These are phyloP conservation scores for Yamadazyma songkhlaensis DNA, from an alignment of 1,139 yeast species.

Conservation along the genomic window DNA sequence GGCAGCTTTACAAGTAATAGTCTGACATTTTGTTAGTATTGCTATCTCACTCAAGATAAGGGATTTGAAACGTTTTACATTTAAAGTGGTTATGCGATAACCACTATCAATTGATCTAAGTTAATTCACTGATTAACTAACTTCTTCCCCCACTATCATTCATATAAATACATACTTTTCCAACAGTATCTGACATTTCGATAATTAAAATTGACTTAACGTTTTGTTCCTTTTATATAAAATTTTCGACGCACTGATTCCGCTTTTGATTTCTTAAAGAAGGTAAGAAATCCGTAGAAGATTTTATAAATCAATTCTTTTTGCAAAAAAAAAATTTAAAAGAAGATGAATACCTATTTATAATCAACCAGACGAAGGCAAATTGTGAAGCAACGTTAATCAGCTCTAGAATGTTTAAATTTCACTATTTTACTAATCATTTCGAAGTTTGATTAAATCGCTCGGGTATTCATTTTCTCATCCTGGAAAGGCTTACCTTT, in stretches of 20 bases:
- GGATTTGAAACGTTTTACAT: background rate
- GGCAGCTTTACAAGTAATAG: slow-evolving; percentile 91
- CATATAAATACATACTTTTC: slow-evolving; percentile 28
- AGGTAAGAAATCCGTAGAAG: background rate
- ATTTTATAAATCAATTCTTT: too few relatives aligned
- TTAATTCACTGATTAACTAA: too few relatives aligned
- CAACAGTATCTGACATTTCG: slow-evolving; percentile 28
- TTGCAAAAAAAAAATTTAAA: too few relatives aligned
- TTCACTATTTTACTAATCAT: too few relatives aligned
- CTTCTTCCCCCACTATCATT: background rate
- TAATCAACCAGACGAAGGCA: too few relatives aligned
- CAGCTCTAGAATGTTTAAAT: too few relatives aligned
- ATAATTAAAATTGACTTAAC: background rate
- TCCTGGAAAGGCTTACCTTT: too few relatives aligned
- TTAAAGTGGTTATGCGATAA: background rate
- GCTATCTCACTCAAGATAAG: too few relatives aligned
- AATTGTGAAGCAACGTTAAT: too few relatives aligned
- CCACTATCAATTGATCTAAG: background rate
- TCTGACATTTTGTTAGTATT: slow-evolving; percentile 31
- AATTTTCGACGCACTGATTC: slow-evolving; percentile 2
- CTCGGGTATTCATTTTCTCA: background rate
- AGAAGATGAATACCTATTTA: too few relatives aligned
- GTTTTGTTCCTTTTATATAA: background rate
- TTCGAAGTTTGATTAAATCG: background rate
- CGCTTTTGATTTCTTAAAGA: slow-evolving; percentile 2